Percentiles rank a stretch among this genome's conserved stretches.
Evolutionary conservation across 148 eudicot genomes (phyloP).

Genomic region (Drosera capensis): DNA sequence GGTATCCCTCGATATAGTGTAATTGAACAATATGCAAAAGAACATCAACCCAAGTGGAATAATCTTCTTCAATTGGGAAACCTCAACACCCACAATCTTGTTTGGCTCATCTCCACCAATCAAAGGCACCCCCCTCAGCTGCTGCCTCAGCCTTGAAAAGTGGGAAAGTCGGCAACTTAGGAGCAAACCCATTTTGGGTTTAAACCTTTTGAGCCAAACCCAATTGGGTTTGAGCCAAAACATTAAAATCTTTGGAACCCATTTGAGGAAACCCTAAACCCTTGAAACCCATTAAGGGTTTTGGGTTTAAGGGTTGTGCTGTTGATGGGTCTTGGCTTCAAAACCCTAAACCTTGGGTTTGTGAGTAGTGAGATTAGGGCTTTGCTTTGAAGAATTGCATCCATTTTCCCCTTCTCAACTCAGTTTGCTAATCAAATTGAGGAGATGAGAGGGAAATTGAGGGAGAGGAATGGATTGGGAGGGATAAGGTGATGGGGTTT

Average conservation of each 20-base stretch:
- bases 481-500: no score
- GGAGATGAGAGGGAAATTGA: no score
- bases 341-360: no score
- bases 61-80: conserved; percentile 71
- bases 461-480: no score
- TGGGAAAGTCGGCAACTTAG: conserved; percentile 26
- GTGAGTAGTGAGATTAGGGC: no score
- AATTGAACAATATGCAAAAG: conserved; percentile 87
- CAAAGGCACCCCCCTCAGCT: conserved; percentile 41
- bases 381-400: no score
- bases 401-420: no score
- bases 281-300: conserved; percentile 24
- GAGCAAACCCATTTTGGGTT: no score
- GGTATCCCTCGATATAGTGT: conserved; percentile 87
- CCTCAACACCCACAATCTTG: conserved; percentile 62
- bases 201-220: conserved; percentile 21
- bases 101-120: conserved; percentile 32
- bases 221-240: conserved; percentile 21
- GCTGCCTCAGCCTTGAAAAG: conserved; percentile 61
- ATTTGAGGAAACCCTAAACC: conserved; percentile 33
- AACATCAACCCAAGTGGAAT: conserved; percentile 94
- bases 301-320: conserved; percentile 27
- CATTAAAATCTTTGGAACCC: conserved; percentile 44
- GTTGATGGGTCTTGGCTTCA: no score
- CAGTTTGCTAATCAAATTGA: no score